Base-by-base conservation (phyloP, 176 grass and related monocot genomes). In the Metroxylon sagu region DNA sequence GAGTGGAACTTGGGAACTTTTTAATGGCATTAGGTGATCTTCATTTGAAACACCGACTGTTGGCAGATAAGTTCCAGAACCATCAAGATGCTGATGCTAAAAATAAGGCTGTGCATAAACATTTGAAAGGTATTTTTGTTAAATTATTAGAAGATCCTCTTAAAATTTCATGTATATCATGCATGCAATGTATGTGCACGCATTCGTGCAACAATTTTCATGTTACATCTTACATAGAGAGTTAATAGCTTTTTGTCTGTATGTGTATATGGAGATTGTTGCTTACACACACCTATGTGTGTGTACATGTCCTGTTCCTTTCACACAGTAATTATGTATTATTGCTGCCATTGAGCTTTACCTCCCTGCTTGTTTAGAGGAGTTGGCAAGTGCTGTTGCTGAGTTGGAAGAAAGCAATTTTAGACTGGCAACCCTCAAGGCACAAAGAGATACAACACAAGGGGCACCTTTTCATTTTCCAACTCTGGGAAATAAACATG, bases 351-450 rank as follows among this genome's bases (percentile, higher is more conserved):
- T 73, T 73, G 59, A 63, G 59, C 30, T 62, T 53, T 25, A 43
- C 19, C 59, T 82, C 52, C 2, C 64, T 77, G 14, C 53, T 80
- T 71, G 62, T 83, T 28, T 71, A 95, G 90, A 87, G 90, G 90
- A 95, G 57, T 77, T 86, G 72, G 57, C 59, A 48, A 79, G 68
- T 79, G 69, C 69, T 60, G 62, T 79, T 76, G 49, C 77, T 43
- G 84, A 95, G 64, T 81, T 89, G 74, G 83, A 87, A 84, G 86
- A 82, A 81, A 95, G 57, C 21, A 90, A 76, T 50, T 48, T 49
- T 8, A 95, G 61, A 73, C 26, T 95, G 60, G 68, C 80, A 67
- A 59, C 50, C 68, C 71, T 90, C 49, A 95, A 90, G 82, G 62
- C 77, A 64, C 73, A 84, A 57, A 73, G 73, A 79, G 80, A 79